Conservation (phyloP, 2,329 filamentous ascomycete genomes). For the Colletotrichum caudatum region DNA sequence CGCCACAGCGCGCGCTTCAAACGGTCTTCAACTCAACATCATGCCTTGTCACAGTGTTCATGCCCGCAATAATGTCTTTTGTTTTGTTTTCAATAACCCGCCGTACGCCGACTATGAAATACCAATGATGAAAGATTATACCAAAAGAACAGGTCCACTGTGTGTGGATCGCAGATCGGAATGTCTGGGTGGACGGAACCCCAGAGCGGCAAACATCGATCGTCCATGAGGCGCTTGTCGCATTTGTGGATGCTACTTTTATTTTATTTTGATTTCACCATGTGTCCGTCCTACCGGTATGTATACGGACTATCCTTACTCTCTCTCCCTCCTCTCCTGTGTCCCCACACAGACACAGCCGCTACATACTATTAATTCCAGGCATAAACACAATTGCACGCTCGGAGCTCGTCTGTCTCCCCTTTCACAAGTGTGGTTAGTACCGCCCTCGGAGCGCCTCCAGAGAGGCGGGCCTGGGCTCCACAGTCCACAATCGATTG, state of each 20-base stretch:
- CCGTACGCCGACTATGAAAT: too few relatives aligned
- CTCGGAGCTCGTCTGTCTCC: constrained; percentile 1
- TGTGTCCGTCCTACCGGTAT: background rate
- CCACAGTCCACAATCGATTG: background rate
- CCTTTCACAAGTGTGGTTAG: background rate
- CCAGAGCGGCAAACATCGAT: constrained; percentile 11
- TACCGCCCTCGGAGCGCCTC: background rate
- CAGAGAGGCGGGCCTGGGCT: background rate
- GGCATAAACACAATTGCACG: background rate
- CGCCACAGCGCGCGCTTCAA: background rate
- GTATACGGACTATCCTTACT: too few relatives aligned
- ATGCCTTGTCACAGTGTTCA: constrained; percentile 2
- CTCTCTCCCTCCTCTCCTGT: background rate
- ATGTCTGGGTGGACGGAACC: constrained; percentile 16
- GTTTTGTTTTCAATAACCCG: too few relatives aligned
- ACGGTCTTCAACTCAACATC: constrained; percentile 27
- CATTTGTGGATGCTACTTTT: background rate
- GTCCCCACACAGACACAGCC: constrained; percentile 3
- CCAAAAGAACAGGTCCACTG: constrained; percentile 18
- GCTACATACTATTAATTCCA: background rate
- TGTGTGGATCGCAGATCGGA: constrained; percentile 27
- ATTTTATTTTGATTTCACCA: background rate
- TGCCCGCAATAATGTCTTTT: background rate
- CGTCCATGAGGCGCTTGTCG: constrained; percentile 23
- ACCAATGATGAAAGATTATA: too few relatives aligned